phyloP scores from a whole-genome alignment of 75 land plant genomes.

The Pinus tabuliformis region DNA sequence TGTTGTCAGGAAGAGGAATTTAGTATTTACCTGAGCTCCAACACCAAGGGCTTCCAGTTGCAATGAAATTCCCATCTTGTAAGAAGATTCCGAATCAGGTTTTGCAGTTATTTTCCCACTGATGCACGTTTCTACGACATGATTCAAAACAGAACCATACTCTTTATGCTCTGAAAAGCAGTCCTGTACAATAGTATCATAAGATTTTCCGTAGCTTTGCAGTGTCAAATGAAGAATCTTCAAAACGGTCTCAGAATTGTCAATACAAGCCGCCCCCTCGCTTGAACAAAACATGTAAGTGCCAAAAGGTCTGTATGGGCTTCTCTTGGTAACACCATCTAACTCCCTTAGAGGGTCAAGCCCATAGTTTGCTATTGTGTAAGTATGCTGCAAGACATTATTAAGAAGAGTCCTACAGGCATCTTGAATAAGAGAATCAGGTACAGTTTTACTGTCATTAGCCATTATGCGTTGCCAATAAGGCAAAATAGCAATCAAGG shows the following conservation, averaged over 20 bases:
- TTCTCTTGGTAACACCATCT: not conserved
- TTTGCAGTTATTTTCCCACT: too few relatives aligned
- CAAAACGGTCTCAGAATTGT: not conserved
- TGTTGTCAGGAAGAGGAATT: too few relatives aligned
- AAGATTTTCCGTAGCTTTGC: not conserved
- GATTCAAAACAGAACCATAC: not conserved
- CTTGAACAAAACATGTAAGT: not conserved
- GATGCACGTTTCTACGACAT: not conserved
- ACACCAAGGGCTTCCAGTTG: not conserved
- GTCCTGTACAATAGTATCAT: not conserved
- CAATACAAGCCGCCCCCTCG: not conserved
- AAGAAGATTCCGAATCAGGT: not conserved
- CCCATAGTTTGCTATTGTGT: not conserved
- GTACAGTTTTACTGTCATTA: too few relatives aligned
- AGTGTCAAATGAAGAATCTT: not conserved
- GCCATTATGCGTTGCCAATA: constrained; percentile 6
- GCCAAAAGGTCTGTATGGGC: constrained; percentile 7
- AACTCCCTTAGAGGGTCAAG: constrained; percentile 12
- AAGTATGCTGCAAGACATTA: not conserved
- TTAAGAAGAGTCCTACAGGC: not conserved
- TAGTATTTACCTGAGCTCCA: constrained; percentile 1
- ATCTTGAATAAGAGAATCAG: not conserved
- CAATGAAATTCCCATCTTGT: not conserved
- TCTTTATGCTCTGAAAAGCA: not conserved
- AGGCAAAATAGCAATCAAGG: constrained; percentile 25